Base-by-base conservation (phyloP, 164 flowering plant species). In the Macadamia tetraphylla region DNA sequence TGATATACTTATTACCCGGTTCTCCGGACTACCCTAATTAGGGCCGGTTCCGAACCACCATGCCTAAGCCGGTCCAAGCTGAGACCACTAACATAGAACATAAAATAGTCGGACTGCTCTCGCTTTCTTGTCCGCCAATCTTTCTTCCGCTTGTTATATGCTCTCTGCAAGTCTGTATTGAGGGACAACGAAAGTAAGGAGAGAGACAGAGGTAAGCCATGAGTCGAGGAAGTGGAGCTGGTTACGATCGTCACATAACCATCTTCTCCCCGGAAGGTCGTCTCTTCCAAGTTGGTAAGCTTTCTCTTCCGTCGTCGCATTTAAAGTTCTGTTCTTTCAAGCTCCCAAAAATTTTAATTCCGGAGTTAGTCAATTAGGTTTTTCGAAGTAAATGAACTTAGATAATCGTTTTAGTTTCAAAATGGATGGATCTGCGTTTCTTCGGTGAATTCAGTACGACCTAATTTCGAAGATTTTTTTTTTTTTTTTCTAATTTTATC, bases 211-310 rank as follows among this genome's bases (percentile, higher is more conserved):
- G 31, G 11, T 14, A 23, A 77, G 64, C 35, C 65, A 88, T 88
- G 94, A 91, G 97, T 68, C 84, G 98, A 15, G 98, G 98, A 79
- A 92, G 90, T 65, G 98, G 98, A 84, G 97, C 83, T 52, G 97
- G 98, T 8, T 93, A 93, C 81, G 98, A 93, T 85, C 96, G 98
- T 42, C 98, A 93, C 83, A 91, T 93, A 69, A 93, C 98, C 29
- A 93, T 93, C 75, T 93, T 93, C 84, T 93, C 97, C 8, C 98
- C 98, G 0, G 98, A 93, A 78, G 98, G 97, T 69, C 97, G 98
- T 58, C 89, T 93, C 61, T 89, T 86, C 76, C 98, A 93, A 88
- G 95, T 92, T 12, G 92, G 95, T 85, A 80, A 58, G 89, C 42
- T 15, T 31, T 32, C 64, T 63, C 23, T 0, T 43, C 30, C 32